A percentile compares a stretch with the other conserved stretches of the same genome.
Evolutionary conservation across 2,329 filamentous ascomycete genomes (phyloP).

Genomic region (Sclerotinia borealis): DNA sequence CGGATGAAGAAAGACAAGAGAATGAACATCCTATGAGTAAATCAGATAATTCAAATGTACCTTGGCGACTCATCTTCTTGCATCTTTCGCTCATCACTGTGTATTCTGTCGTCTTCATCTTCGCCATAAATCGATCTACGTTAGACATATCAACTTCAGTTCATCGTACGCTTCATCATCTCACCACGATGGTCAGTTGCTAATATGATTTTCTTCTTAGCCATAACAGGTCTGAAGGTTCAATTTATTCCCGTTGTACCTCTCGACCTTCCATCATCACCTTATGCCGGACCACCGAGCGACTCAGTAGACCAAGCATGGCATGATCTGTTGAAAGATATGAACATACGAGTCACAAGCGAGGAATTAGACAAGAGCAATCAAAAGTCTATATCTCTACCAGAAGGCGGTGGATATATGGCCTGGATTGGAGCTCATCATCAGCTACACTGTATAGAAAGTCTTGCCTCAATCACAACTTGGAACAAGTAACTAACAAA

Average conservation of each 20-base stretch:
- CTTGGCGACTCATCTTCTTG: not conserved
- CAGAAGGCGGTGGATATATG: constrained; percentile 6
- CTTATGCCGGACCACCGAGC: constrained; percentile 5
- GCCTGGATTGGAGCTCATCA: constrained; percentile 6
- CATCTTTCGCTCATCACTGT: not conserved
- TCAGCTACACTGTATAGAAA: constrained; percentile 2
- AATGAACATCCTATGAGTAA: no score
- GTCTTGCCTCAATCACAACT: not conserved
- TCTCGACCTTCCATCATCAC: not conserved
- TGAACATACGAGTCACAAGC: constrained; percentile 7
- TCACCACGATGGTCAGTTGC: not conserved
- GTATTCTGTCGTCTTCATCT: not conserved
- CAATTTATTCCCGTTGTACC: not conserved
- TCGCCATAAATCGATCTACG: not conserved
- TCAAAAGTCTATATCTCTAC: constrained; percentile 1
- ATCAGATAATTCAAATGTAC: no score
- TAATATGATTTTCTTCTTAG: not conserved
- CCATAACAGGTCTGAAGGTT: not conserved
- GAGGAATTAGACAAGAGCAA: constrained; percentile 1
- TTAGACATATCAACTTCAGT: not conserved
- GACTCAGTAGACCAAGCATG: constrained; percentile 10
- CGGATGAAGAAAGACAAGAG: not conserved
- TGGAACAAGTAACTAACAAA: not conserved
- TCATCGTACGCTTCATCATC: not conserved
- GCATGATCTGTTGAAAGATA: constrained; percentile 12